These are phyloP conservation scores for Clitoria ternatea DNA, from an alignment of 306 rosid species.

Conservation along the genomic window DNA sequence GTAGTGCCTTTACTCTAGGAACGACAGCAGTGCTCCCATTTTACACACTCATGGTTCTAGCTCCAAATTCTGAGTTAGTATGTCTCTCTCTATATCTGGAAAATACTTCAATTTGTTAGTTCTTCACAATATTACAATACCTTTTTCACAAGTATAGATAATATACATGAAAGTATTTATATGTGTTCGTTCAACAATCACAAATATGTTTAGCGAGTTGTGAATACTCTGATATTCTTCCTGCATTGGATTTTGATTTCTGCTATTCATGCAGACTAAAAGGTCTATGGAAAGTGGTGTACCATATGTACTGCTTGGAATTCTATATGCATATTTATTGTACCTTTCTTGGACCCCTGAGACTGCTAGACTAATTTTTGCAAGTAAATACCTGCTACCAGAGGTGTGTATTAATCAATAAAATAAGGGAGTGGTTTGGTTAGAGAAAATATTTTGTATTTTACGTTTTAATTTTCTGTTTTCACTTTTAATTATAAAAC, in stretches of 20 bases:
- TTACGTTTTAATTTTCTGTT: too few relatives aligned
- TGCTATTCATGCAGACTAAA: slow-evolving; percentile 47
- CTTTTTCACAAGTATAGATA: background rate
- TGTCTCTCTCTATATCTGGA: slow-evolving; percentile 15
- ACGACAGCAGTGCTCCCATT: slow-evolving; percentile 82
- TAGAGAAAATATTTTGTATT: too few relatives aligned
- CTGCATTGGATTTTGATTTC: background rate
- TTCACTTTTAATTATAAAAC: too few relatives aligned
- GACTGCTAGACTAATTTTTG: slow-evolving; percentile 54
- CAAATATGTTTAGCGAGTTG: background rate
- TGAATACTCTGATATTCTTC: background rate
- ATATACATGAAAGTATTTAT: background rate
- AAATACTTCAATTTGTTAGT: background rate
- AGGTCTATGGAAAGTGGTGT: slow-evolving; percentile 58
- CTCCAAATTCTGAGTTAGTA: slow-evolving; percentile 78
- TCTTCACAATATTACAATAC: background rate
- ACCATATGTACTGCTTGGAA: slow-evolving; percentile 66
- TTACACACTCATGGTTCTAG: slow-evolving; percentile 82
- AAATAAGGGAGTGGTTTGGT: too few relatives aligned
- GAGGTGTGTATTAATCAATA: slow-evolving; percentile 49
- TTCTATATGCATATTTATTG: slow-evolving; percentile 73
- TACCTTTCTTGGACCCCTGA: slow-evolving; percentile 92
- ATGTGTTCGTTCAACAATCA: background rate
- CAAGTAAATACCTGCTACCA: slow-evolving; percentile 76
- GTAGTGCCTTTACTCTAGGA: slow-evolving; percentile 70